These are phyloP conservation scores for Chalciporus chontae DNA, from an alignment of 768 basidiomycete species.

Conservation along the genomic window DNA sequence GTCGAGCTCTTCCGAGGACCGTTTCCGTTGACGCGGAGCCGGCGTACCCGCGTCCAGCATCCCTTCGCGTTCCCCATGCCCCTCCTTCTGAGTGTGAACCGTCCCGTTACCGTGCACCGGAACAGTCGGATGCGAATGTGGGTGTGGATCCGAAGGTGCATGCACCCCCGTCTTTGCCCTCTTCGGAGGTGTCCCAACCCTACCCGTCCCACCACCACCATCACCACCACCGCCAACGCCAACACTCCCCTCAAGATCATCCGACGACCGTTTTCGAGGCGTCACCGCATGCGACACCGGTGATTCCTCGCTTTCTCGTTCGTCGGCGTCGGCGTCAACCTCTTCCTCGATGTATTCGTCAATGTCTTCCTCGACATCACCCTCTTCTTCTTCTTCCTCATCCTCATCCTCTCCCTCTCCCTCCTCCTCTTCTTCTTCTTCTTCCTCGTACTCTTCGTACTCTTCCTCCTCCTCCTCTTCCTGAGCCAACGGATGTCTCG, in stretches of 20 bases:
- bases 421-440: conserved; percentile 29
- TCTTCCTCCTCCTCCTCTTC: conserved; percentile 33
- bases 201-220: conserved; percentile 5
- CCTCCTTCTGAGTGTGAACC: neutral
- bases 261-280: conserved; percentile 35
- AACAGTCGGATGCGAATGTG: neutral
- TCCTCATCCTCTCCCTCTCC: conserved; percentile 11
- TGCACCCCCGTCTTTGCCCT: conserved; percentile 29
- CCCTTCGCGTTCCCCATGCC: neutral
- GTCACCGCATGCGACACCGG: conserved; percentile 7
- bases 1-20: conserved; percentile 50
- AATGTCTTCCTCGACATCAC: neutral
- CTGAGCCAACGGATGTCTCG: conserved; percentile 20
- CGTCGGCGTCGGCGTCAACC: conserved; percentile 32
- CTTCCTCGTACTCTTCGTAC: conserved; percentile 12
- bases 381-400: conserved; percentile 26
- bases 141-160: neutral
- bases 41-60: conserved; percentile 8
- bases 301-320: conserved; percentile 29
- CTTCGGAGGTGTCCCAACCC: conserved; percentile 39
- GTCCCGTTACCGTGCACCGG: neutral
- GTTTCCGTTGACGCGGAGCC: conserved; percentile 36
- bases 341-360: conserved; percentile 28
- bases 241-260: conserved; percentile 34
- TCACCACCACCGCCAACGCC: neutral